Percentiles rank a stretch among this genome's conserved stretches.
Conservation (phyloP, 805 yeast species). For the Kodamaea sagamina region DNA sequence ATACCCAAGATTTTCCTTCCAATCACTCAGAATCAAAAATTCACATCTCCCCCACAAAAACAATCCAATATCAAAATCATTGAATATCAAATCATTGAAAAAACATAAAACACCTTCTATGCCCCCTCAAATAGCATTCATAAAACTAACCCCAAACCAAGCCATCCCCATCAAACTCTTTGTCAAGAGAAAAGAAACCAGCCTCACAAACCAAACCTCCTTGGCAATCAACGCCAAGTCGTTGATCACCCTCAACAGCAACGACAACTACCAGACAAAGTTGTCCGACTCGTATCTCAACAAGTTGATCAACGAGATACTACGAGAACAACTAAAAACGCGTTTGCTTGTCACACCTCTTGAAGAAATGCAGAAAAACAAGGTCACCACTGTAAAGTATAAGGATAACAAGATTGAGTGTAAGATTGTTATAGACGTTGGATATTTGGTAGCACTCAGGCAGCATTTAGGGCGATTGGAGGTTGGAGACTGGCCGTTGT, state of each 20-base stretch:
- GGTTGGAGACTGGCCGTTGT: conserved; percentile 6
- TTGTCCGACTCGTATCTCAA: conserved; percentile 18
- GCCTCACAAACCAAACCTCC: conserved; percentile 9
- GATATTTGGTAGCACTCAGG: conserved; percentile 10
- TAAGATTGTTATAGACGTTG: conserved; percentile 11
- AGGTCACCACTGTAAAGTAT: conserved; percentile 5
- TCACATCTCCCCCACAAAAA: too few relatives aligned
- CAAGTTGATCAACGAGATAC: conserved; percentile 12
- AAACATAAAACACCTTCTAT: conserved; percentile 1
- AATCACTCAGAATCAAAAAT: too few relatives aligned
- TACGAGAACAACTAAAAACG: conserved; percentile 8
- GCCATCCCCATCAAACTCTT: conserved; percentile 18
- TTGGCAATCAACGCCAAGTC: conserved; percentile 19
- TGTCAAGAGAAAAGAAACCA: conserved; percentile 9
- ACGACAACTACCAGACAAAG: conserved; percentile 17
- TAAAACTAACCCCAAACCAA: conserved; percentile 7
- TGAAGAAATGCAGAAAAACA: conserved; percentile 6
- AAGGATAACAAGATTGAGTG: conserved; percentile 11
- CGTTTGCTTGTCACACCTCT: conserved; percentile 14
- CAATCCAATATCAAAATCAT: too few relatives aligned
- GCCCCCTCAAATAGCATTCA: conserved; percentile 19
- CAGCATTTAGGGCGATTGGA: conserved; percentile 4
- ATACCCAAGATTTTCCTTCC: too few relatives aligned
- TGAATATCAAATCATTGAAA: neutral
- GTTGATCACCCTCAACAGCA: conserved; percentile 17